These are phyloP conservation scores for Colletotrichum abscissum DNA, from an alignment of 2,329 filamentous ascomycete genomes.

Conservation along the genomic window DNA sequence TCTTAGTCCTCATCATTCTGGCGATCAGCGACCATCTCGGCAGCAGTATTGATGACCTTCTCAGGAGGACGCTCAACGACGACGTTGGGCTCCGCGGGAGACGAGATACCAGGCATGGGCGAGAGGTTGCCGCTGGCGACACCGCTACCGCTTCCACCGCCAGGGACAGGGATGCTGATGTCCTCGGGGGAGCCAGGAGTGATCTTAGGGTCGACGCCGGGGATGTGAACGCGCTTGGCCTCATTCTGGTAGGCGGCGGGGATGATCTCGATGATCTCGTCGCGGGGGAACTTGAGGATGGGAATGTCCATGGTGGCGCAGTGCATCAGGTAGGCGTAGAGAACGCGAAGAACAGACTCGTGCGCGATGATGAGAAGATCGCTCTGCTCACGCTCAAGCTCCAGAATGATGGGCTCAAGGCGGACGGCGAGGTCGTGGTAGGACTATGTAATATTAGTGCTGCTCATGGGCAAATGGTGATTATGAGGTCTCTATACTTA, in stretches of 20 bases:
- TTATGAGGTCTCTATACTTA: conserved; percentile 49
- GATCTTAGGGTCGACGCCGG: conserved; percentile 72
- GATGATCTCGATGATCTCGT: conserved; percentile 99
- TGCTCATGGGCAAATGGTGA: not conserved
- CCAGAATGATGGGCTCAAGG: conserved; percentile 96
- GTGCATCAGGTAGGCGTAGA: conserved; percentile 98
- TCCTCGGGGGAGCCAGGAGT: conserved; percentile 85
- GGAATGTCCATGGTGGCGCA: conserved; percentile 97
- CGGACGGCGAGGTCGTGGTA: conserved; percentile 99
- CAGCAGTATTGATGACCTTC: conserved; percentile 61
- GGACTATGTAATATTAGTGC: conserved; percentile 67
- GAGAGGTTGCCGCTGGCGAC: conserved; percentile 53
- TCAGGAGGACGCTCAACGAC: conserved; percentile 55
- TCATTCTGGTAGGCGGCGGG: conserved; percentile 98
- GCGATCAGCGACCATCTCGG: conserved; percentile 63
- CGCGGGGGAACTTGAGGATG: conserved; percentile 89
- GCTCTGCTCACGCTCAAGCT: conserved; percentile 95
- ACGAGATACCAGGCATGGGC: conserved; percentile 61
- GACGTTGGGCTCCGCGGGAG: conserved; percentile 52
- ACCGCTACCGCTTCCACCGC: conserved; percentile 39
- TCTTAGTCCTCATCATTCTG: conserved; percentile 63
- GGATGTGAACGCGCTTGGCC: conserved; percentile 89
- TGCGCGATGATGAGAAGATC: conserved; percentile 99
- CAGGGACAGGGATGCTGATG: conserved; percentile 79
- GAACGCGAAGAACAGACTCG: conserved; percentile 94